Conservation (phyloP, 176 grass and related monocot species). For the Luzula sylvatica region DNA sequence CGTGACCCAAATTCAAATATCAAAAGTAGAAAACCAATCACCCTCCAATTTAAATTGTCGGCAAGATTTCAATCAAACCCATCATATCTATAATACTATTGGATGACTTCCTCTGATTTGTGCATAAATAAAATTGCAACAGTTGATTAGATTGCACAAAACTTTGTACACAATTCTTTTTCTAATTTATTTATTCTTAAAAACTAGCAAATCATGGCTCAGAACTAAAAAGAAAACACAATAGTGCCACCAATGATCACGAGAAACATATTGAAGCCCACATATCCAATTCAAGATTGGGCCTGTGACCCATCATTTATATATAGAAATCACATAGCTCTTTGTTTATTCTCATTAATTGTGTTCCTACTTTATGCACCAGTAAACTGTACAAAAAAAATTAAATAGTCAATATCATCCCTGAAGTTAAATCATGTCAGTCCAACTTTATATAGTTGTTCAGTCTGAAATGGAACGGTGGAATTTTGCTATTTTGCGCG, state of each 20-base stretch:
- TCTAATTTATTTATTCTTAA: background rate
- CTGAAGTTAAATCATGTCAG: too few relatives aligned
- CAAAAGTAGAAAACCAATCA: background rate
- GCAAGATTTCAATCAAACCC: slow-evolving; percentile 8
- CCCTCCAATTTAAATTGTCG: background rate
- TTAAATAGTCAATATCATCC: too few relatives aligned
- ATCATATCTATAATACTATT: background rate
- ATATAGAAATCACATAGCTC: background rate
- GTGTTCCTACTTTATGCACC: too few relatives aligned
- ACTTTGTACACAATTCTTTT: background rate
- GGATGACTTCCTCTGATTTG: too few relatives aligned
- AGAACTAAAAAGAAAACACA: background rate
- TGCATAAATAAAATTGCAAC: background rate
- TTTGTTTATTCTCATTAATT: too few relatives aligned
- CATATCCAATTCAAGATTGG: slow-evolving; percentile 10
- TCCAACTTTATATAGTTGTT: too few relatives aligned
- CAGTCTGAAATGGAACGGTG: too few relatives aligned
- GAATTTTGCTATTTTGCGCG: too few relatives aligned
- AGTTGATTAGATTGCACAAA: slow-evolving; percentile 5
- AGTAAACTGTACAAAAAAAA: too few relatives aligned
- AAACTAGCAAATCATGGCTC: background rate
- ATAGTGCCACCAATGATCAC: slow-evolving; percentile 10
- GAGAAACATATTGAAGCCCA: slow-evolving; percentile 5
- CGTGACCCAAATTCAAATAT: background rate
- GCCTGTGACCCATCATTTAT: background rate